phyloP scores from a whole-genome alignment of 2,329 filamentous ascomycete genomes.

The Xylariaceae sp. region DNA sequence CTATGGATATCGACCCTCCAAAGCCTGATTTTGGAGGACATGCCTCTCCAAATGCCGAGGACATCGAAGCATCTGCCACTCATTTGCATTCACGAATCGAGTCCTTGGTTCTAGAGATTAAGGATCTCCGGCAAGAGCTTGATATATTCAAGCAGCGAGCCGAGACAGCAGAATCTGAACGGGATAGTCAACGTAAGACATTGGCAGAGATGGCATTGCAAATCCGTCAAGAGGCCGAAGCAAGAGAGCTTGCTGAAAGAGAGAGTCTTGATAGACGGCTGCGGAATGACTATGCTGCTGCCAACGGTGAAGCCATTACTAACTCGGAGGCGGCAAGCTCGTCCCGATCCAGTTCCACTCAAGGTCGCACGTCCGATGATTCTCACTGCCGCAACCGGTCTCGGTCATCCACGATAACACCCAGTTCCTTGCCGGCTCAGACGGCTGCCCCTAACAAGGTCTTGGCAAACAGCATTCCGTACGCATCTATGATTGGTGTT shows the following conservation, averaged over 20 bases:
- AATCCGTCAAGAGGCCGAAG: conserved; percentile 65
- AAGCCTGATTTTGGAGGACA: conserved; percentile 21
- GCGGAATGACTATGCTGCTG: conserved; percentile 17
- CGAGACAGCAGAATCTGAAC: conserved; percentile 74
- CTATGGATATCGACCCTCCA: conserved; percentile 21
- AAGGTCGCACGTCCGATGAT: conserved; percentile 30
- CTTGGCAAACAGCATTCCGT: conserved; percentile 59
- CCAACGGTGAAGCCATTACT: conserved; percentile 23
- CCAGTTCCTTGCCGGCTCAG: conserved; percentile 37
- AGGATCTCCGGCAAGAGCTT: conserved; percentile 72
- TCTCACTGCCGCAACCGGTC: conserved; percentile 40
- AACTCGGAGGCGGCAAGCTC: conserved; percentile 16
- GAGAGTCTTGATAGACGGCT: conserved; percentile 35
- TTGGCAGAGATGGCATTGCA: conserved; percentile 84
- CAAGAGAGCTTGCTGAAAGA: conserved; percentile 41
- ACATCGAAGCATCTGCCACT: conserved; percentile 33
- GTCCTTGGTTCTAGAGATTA: conserved; percentile 71
- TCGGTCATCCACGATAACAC: conserved; percentile 46
- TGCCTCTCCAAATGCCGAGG: conserved; percentile 31
- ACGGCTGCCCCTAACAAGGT: conserved; percentile 40
- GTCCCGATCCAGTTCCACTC: conserved; percentile 25
- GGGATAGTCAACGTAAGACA: conserved; percentile 64
- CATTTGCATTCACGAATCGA: conserved; percentile 68
- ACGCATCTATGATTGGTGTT: conserved; percentile 76
- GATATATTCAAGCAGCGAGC: conserved; percentile 72